A percentile compares a stretch with the other conserved stretches of the same genome.
These are phyloP conservation scores for Coniophora puteana DNA, from an alignment of 1,284 basidiomycete genomes.

Conservation along the genomic window DNA sequence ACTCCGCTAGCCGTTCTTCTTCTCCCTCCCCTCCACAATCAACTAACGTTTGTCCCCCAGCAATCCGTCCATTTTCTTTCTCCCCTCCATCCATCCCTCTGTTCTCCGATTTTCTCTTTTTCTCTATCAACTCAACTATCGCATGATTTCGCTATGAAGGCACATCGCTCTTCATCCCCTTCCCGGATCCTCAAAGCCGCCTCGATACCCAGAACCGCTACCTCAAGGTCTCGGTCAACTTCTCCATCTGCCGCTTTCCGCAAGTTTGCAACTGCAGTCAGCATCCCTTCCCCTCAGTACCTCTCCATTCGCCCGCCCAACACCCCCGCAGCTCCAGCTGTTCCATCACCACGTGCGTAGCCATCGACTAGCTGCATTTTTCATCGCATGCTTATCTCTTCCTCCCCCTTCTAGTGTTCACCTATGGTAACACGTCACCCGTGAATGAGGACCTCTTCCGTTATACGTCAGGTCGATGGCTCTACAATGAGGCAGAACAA, in stretches of 20 bases:
- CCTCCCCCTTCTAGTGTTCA: too few relatives aligned
- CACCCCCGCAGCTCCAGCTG: too few relatives aligned
- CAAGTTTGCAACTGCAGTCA: constrained; percentile 9
- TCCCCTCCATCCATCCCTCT: constrained; percentile 1
- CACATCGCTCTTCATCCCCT: constrained; percentile 1
- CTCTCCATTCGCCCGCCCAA: constrained; percentile 10
- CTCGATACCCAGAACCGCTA: background rate
- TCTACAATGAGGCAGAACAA: constrained; percentile 18
- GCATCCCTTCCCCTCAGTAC: constrained; percentile 9
- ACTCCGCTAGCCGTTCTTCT: background rate
- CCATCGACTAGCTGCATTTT: too few relatives aligned
- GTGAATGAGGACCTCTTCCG: constrained; percentile 14
- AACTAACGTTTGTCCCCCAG: too few relatives aligned
- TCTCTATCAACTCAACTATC: background rate
- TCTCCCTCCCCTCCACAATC: background rate
- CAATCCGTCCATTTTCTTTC: too few relatives aligned
- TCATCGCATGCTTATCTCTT: too few relatives aligned
- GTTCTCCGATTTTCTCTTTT: constrained; percentile 6
- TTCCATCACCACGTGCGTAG: too few relatives aligned
- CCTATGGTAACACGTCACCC: too few relatives aligned
- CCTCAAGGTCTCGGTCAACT: too few relatives aligned
- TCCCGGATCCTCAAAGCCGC: constrained; percentile 6
- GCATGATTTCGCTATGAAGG: constrained; percentile 10
- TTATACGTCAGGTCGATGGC: constrained; percentile 18
- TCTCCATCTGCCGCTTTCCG: too few relatives aligned